phyloP scores from a whole-genome alignment of 768 basidiomycete genomes.

The Cystofilobasidium ferigula region DNA sequence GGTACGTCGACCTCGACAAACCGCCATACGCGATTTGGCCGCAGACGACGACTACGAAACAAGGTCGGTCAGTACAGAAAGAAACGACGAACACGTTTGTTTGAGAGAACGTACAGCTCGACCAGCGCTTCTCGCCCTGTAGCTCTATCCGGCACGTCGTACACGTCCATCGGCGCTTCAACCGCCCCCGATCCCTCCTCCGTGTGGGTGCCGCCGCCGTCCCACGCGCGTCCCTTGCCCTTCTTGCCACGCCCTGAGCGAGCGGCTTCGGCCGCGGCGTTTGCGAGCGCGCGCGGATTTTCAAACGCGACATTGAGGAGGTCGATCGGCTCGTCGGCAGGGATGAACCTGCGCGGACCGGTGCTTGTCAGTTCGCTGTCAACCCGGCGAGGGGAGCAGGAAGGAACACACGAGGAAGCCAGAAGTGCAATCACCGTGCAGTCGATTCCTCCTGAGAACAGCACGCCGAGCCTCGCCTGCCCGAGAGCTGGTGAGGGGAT shows the following conservation, averaged over 20 bases:
- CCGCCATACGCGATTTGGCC: conserved; percentile 19
- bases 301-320: conserved; percentile 89
- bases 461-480: conserved; percentile 45
- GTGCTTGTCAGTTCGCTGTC: conserved; percentile 5
- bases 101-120: conserved; percentile 47
- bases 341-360: conserved; percentile 50
- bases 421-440: conserved; percentile 72
- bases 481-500: conserved; percentile 46
- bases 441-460: conserved; percentile 96
- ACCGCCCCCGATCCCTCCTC: neutral
- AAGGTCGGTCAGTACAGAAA: neutral
- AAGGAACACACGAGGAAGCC: conserved; percentile 52
- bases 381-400: conserved; percentile 1
- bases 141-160: conserved; percentile 77
- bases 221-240: conserved; percentile 38
- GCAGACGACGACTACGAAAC: neutral
- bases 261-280: conserved; percentile 3
- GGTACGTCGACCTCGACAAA: conserved; percentile 67
- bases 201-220: too few species aligned
- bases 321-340: conserved; percentile 71
- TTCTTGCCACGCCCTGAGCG: conserved; percentile 36
- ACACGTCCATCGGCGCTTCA: conserved; percentile 37
- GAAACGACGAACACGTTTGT: too few species aligned
- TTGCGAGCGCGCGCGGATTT: conserved; percentile 67
- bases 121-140: conserved; percentile 67